These are phyloP conservation scores for Citrus cavaleriei DNA, from an alignment of 345 rosid species.

Conservation along the genomic window DNA sequence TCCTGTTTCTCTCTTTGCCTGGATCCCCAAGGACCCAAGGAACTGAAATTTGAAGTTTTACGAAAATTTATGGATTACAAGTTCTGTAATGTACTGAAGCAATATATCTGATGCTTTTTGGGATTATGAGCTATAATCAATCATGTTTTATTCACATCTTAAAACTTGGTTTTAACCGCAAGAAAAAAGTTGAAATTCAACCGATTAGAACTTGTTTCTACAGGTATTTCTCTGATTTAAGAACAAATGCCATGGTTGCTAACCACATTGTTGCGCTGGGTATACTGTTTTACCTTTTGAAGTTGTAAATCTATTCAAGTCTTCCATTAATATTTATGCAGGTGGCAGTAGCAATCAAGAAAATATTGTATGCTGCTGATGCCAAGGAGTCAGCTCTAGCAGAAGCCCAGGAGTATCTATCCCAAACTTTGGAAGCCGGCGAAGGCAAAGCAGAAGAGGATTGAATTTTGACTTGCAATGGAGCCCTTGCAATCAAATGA, in stretches of 20 bases:
- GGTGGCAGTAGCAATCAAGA: constrained; percentile 79
- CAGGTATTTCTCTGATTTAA: not conserved
- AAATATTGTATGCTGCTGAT: constrained; percentile 82
- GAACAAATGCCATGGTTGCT: not conserved
- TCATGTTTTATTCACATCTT: not conserved
- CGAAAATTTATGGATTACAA: not conserved
- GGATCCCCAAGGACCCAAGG: not conserved
- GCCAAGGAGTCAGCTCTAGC: constrained; percentile 70
- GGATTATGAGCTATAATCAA: not conserved
- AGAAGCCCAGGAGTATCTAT: constrained; percentile 77
- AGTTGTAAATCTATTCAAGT: not conserved
- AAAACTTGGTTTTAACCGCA: not conserved
- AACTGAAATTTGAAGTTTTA: not conserved
- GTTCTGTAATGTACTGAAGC: not conserved
- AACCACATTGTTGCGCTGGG: not conserved
- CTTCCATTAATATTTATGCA: constrained; percentile 27
- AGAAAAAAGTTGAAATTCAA: not conserved
- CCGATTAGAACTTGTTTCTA: not conserved
- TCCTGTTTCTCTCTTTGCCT: not conserved
- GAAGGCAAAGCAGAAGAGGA: constrained; percentile 29
- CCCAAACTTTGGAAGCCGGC: constrained; percentile 29
- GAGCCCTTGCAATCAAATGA: not conserved
- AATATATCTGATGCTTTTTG: too few relatives aligned
- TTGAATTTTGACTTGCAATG: constrained; percentile 14
- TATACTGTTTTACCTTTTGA: not conserved